These are phyloP conservation scores for Naganishia onofrii DNA, from an alignment of 768 basidiomycete species.

Conservation along the genomic window DNA sequence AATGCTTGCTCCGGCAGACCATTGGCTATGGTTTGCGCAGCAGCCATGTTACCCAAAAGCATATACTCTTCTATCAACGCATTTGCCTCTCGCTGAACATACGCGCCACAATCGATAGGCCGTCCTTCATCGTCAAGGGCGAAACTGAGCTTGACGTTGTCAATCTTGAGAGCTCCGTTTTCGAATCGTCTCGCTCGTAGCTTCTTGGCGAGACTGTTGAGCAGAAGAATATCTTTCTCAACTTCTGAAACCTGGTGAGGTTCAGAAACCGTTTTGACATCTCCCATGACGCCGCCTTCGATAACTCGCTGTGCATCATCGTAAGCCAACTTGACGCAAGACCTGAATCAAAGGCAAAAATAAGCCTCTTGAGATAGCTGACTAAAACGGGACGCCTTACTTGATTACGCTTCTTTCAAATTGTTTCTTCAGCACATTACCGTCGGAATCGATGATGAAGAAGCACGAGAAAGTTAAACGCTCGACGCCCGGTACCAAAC, in stretches of 20 bases:
- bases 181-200: constrained; percentile 71
- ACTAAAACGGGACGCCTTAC: constrained; percentile 49
- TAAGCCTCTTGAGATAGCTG: background rate
- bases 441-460: constrained; percentile 81
- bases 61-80: constrained; percentile 92
- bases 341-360: constrained; percentile 45
- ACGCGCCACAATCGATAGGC: constrained; percentile 73
- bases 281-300: constrained; percentile 63
- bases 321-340: constrained; percentile 82
- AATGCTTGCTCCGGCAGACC: constrained; percentile 96
- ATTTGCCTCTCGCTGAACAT: constrained; percentile 69
- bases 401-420: constrained; percentile 90
- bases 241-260: constrained; percentile 57
- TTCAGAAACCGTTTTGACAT: constrained; percentile 56
- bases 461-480: constrained; percentile 85
- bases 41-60: constrained; percentile 82
- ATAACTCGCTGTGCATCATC: constrained; percentile 75
- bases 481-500: constrained; percentile 80
- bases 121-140: constrained; percentile 70
- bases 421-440: constrained; percentile 78
- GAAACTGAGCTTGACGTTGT: constrained; percentile 71
- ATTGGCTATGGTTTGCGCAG: constrained; percentile 89
- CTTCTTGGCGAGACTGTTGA: constrained; percentile 64
- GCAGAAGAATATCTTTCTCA: constrained; percentile 26
- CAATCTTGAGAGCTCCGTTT: constrained; percentile 71